A percentile compares a stretch with the other conserved stretches of the same genome.
phyloP scores from a whole-genome alignment of 768 basidiomycete species.

The Mycena pura region DNA sequence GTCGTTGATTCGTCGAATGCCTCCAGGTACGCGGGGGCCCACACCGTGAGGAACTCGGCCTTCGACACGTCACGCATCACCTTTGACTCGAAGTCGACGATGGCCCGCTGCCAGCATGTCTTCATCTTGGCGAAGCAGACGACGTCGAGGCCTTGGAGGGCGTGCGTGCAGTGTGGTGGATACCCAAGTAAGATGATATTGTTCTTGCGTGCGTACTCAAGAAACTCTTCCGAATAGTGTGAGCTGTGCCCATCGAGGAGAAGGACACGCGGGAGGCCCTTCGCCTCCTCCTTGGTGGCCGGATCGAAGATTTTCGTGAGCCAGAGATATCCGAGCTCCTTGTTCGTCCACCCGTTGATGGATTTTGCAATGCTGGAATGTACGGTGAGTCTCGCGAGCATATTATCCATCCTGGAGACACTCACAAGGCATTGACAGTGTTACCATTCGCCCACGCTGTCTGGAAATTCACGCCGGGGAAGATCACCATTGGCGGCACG shows the following conservation, averaged over 20 bases:
- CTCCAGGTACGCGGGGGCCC: slow-evolving; percentile 29
- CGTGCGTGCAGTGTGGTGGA: slow-evolving; percentile 37
- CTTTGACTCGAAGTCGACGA: slow-evolving; percentile 20
- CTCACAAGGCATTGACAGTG: slow-evolving; percentile 31
- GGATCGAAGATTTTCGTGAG: slow-evolving; percentile 36
- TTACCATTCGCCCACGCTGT: slow-evolving; percentile 31
- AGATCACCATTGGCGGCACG: slow-evolving; percentile 30
- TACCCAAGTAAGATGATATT: slow-evolving; percentile 40
- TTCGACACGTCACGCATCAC: slow-evolving; percentile 29
- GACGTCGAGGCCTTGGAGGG: slow-evolving; percentile 40
- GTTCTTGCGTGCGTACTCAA: slow-evolving; percentile 29
- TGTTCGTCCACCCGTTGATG: slow-evolving; percentile 38
- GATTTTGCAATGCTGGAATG: slow-evolving; percentile 31
- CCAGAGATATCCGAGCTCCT: slow-evolving; percentile 28
- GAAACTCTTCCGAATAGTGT: slow-evolving; percentile 31
- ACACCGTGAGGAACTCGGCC: slow-evolving; percentile 36
- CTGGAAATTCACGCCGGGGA: slow-evolving; percentile 36
- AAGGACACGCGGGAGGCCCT: slow-evolving; percentile 29
- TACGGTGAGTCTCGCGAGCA: background rate
- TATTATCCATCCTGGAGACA: background rate
- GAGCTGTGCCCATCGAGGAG: slow-evolving; percentile 41
- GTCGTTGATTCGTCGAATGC: slow-evolving; percentile 37
- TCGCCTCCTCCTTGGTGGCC: slow-evolving; percentile 33
- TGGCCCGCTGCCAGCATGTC: slow-evolving; percentile 19
- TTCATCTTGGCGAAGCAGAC: slow-evolving; percentile 31